Evolutionary conservation across 2,329 filamentous ascomycete species (phyloP).

Genomic region (Paecilomyces niveus): DNA sequence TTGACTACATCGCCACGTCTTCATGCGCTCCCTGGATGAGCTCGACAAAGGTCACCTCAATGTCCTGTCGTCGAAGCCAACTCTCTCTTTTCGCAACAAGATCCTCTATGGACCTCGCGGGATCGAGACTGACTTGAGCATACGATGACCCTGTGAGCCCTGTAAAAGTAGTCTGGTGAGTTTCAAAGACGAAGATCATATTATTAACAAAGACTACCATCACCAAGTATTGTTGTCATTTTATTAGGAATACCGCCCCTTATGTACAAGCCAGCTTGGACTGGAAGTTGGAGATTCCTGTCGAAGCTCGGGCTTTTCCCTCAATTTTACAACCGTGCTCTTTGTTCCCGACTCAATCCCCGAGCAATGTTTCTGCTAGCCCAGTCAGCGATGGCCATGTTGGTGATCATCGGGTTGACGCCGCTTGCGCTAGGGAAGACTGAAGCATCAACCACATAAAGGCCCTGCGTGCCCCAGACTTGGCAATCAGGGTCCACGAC

Average conservation of each 20-base stretch:
- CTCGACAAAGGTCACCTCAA: too few species aligned
- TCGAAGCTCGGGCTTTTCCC: background rate
- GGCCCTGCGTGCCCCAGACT: conserved; percentile 40
- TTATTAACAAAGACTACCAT: too few species aligned
- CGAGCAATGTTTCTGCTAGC: conserved; percentile 33
- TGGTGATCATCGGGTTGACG: conserved; percentile 47
- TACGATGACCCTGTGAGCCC: background rate
- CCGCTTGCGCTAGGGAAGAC: conserved; percentile 46
- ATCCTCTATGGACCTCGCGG: too few species aligned
- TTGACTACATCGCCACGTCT: too few species aligned
- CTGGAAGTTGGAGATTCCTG: background rate
- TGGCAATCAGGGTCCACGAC: conserved; percentile 40
- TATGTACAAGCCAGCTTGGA: background rate
- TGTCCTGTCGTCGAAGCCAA: too few species aligned
- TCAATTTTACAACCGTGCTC: conserved; percentile 18
- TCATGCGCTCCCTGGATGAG: too few species aligned
- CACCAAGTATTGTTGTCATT: background rate
- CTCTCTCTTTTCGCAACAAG: too few species aligned
- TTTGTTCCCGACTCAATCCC: conserved; percentile 15
- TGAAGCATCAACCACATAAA: conserved; percentile 45
- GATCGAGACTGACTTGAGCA: background rate
- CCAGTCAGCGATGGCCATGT: conserved; percentile 44
- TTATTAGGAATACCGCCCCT: background rate
- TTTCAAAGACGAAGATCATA: too few species aligned
- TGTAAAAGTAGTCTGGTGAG: background rate